phyloP scores from a whole-genome alignment of 192 early-diverging fungal genomes.

The Entomortierella beljakovae region DNA sequence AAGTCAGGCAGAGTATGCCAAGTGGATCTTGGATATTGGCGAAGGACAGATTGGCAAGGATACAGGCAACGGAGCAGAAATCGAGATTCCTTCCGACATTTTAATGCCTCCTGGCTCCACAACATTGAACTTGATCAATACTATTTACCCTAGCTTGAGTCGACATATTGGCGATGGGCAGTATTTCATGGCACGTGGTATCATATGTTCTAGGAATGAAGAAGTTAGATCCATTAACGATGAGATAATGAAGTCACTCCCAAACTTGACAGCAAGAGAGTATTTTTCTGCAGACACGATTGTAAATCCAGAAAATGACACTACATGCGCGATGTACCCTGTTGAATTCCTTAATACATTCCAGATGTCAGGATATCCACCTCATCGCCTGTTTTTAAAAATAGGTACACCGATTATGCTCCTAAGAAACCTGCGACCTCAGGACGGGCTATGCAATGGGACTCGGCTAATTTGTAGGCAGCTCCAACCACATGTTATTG shows the following conservation, averaged over 20 bases:
- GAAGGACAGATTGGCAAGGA: no score
- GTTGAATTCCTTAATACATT: conserved; percentile 6
- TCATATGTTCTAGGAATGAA: neutral
- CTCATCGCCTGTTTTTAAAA: conserved; percentile 7
- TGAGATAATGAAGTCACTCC: neutral
- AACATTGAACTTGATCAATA: neutral
- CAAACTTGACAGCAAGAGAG: neutral
- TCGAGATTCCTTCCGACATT: no score
- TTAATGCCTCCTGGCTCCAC: neutral
- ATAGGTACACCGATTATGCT: conserved; percentile 11
- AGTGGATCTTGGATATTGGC: no score
- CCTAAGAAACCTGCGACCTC: neutral
- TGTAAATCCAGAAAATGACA: neutral
- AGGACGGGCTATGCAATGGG: conserved; percentile 14
- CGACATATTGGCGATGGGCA: neutral
- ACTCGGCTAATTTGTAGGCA: conserved; percentile 6
- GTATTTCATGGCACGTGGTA: neutral
- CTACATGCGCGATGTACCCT: neutral
- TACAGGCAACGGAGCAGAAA: no score
- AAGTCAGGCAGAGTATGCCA: no score
- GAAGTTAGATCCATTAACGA: neutral
- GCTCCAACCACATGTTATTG: neutral
- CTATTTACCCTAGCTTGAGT: neutral
- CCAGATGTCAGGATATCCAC: neutral
- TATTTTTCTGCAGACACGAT: neutral